phyloP scores from a whole-genome alignment of 2,329 filamentous ascomycete genomes.

The Neurospora sp. region DNA sequence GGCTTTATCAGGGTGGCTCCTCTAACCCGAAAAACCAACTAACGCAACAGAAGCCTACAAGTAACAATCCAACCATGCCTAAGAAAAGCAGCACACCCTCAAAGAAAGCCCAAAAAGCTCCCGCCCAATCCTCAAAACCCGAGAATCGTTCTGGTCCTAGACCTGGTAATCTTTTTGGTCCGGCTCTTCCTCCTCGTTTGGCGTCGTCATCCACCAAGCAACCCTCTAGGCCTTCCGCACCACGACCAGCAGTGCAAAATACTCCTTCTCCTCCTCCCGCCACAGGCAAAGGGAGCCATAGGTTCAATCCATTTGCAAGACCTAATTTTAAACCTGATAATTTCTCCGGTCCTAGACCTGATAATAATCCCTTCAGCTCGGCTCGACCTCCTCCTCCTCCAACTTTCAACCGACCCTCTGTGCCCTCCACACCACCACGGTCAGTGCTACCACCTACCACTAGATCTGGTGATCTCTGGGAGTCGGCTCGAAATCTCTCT shows the following conservation, averaged over 20 bases:
- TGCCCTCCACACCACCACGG: background rate
- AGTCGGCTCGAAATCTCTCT: background rate
- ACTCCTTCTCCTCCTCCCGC: background rate
- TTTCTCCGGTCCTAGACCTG: too few relatives aligned
- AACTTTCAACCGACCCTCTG: background rate
- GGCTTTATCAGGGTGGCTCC: background rate
- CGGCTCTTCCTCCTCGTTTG: background rate
- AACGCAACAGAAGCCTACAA: background rate
- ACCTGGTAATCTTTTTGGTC: too few relatives aligned
- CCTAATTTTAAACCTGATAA: background rate
- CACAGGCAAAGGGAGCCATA: background rate
- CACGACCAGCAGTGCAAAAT: background rate
- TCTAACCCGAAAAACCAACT: background rate
- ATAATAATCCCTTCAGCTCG: background rate
- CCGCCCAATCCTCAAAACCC: background rate
- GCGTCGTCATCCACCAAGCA: background rate
- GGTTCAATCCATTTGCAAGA: background rate
- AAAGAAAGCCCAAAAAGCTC: background rate
- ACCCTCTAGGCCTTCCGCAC: background rate
- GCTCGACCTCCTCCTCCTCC: background rate
- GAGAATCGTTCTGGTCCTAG: too few relatives aligned
- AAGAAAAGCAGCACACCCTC: background rate
- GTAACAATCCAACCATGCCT: background rate
- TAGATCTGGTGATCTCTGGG: background rate
- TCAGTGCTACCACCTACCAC: background rate